Evolutionary conservation across 176 grass and related monocot species (phyloP).

Genomic region (barley (Hordeum vulgare)): DNA sequence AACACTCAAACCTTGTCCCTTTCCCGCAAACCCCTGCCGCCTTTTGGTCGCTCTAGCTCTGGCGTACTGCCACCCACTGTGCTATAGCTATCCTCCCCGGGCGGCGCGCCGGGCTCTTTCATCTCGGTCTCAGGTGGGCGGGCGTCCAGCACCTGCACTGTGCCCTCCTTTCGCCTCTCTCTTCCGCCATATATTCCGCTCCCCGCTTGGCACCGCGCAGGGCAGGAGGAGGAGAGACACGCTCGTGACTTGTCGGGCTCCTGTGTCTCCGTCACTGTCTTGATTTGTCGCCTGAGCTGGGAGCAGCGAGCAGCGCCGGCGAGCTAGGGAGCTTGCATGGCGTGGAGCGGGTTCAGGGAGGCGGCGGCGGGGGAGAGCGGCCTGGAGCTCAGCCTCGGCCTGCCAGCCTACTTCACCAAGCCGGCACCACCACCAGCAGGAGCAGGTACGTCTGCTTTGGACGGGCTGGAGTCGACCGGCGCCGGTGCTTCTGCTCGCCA

Average conservation of each 20-base stretch:
- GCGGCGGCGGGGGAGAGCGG: slow-evolving; percentile 41
- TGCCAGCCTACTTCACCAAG: slow-evolving; percentile 50
- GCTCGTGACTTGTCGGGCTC: not conserved
- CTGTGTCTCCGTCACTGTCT: not conserved
- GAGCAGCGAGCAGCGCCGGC: not conserved
- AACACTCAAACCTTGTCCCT: slow-evolving; percentile 11
- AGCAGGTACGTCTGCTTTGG: slow-evolving; percentile 9
- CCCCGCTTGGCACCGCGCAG: not conserved
- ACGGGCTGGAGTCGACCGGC: not conserved
- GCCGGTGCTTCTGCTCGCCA: not conserved
- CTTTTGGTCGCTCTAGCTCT: slow-evolving; percentile 35
- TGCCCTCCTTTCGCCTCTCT: not conserved
- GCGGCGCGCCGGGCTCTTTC: not conserved
- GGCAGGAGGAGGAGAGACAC: not conserved
- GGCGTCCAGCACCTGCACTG: slow-evolving; percentile 24
- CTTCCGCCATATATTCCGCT: not conserved
- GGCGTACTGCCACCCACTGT: no score
- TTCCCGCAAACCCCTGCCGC: slow-evolving; percentile 30
- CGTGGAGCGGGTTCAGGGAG: slow-evolving; percentile 35
- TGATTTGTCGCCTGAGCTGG: not conserved
- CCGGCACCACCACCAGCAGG: not conserved
- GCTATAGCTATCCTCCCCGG: not conserved
- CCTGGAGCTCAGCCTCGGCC: slow-evolving; percentile 62
- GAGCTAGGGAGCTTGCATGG: slow-evolving; percentile 9
- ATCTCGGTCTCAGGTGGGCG: not conserved